Conservation (phyloP, 257 asterid species). For the Capsicum pubescens region DNA sequence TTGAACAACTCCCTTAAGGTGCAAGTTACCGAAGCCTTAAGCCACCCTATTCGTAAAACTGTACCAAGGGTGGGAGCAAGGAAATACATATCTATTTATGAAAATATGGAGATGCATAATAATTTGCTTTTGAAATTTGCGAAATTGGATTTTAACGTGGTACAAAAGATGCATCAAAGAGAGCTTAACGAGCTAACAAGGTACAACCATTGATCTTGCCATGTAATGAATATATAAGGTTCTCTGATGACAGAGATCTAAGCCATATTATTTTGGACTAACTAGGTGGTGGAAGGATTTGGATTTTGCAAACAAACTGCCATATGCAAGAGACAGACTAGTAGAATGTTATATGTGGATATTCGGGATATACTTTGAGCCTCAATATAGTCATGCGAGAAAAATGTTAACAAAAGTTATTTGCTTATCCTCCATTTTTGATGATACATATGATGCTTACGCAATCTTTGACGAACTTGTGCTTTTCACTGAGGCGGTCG, state of each 20-base stretch:
- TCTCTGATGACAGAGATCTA: too few species aligned
- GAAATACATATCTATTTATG: conserved; percentile 33
- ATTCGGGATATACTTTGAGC: conserved; percentile 44
- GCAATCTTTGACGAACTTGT: conserved; percentile 41
- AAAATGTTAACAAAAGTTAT: conserved; percentile 26
- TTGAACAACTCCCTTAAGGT: neutral
- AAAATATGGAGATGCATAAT: neutral
- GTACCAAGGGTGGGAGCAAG: conserved; percentile 33
- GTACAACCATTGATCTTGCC: neutral
- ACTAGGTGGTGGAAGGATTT: conserved; percentile 41
- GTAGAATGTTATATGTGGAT: conserved; percentile 49
- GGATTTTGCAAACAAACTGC: conserved; percentile 30
- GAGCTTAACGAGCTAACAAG: neutral
- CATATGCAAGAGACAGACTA: conserved; percentile 46
- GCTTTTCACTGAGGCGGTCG: conserved; percentile 42
- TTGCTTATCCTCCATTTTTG: conserved; percentile 35
- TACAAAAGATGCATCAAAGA: neutral
- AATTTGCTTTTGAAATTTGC: conserved; percentile 31
- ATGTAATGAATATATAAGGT: neutral
- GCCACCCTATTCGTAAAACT: conserved; percentile 32
- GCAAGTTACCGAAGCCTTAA: conserved; percentile 32
- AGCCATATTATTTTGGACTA: too few species aligned
- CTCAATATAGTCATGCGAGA: conserved; percentile 38
- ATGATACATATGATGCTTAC: conserved; percentile 45
- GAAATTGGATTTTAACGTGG: conserved; percentile 8